Evolutionary conservation across 805 yeast species (phyloP), one percentile per base, ranked within the genome.

Genomic region (Saccharomycopsis javanensis): DNA sequence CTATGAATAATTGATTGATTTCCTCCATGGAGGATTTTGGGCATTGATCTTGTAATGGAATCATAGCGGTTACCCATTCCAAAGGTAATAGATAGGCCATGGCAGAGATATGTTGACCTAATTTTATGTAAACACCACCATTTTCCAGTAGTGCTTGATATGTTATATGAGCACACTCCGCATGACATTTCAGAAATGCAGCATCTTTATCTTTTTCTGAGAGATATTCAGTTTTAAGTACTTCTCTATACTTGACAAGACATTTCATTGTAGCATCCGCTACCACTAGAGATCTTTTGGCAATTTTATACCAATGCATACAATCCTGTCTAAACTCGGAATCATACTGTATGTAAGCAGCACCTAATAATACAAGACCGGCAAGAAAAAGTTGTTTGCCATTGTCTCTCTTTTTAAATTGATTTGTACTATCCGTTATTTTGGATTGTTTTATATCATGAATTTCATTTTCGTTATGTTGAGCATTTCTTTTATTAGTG

Each of bases 31-130:
- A 79, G 0, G 96, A 85, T 62, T 77, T 74, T 0, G 99, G 98
- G 68, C 98, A 92, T 66, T 80, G 79, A 64, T 91, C 96, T 66
- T 92, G 98, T 55, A 94, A 72, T 1, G 97, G 96, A 34, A 85
- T 76, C 96, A 94, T 94, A 0, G 98, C 84, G 15, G 82, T 81
- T 0, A 98, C 92, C 99, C 99, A 94, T 70, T 94, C 97, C 4
- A 73, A 74, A 0, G 99, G 99, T 53, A 94, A 73, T 33, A 94
- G 72, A 69, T 94, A 94, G 0, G 97, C 88, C 79, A 94, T 77
- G 0, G 98, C 98, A 45, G 91, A 80, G 11, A 94, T 74, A 67
- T 94, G 99, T 68, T 94, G 99, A 11, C 99, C 99, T 50, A 94
- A 73, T 69, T 94, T 94, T 69, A 94, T 94, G 69, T 85, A 94